Conservation (phyloP, 2,329 filamentous ascomycete genomes). For the Trichoderma polysporum region DNA sequence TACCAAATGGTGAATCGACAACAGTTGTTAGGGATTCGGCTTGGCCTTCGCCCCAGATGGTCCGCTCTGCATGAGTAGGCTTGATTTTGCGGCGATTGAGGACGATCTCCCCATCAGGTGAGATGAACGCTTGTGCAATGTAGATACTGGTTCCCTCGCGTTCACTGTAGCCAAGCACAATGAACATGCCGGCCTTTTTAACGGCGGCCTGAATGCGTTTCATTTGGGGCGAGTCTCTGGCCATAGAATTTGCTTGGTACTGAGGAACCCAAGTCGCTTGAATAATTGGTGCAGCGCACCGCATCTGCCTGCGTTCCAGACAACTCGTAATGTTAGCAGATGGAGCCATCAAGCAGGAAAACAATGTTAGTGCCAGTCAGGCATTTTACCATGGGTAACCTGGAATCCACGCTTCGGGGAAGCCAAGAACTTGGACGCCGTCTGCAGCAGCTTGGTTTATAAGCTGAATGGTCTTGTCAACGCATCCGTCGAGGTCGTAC, state of each 20-base stretch:
- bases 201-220: slow-evolving; percentile 49
- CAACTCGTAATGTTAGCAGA: slow-evolving; percentile 3
- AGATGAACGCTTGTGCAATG: slow-evolving; percentile 54
- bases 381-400: slow-evolving; percentile 23
- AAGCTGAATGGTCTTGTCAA: slow-evolving; percentile 52
- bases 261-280: slow-evolving; percentile 5
- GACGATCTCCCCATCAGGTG: slow-evolving; percentile 46
- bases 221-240: slow-evolving; percentile 53
- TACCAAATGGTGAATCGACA: slow-evolving; percentile 48
- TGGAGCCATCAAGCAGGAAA: too few species aligned
- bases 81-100: slow-evolving; percentile 59
- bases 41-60: slow-evolving; percentile 55
- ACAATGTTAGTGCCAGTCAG: too few species aligned
- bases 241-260: slow-evolving; percentile 38
- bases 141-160: slow-evolving; percentile 52
- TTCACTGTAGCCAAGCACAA: slow-evolving; percentile 56
- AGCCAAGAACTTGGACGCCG: slow-evolving; percentile 54
- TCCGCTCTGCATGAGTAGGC: slow-evolving; percentile 55
- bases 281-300: neutral
- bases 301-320: slow-evolving; percentile 11
- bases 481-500: slow-evolving; percentile 53
- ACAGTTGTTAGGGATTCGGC: slow-evolving; percentile 54
- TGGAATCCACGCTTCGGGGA: slow-evolving; percentile 41
- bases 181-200: slow-evolving; percentile 50
- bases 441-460: slow-evolving; percentile 51